phyloP scores from a whole-genome alignment of 1,284 basidiomycete genomes.

The Rhodotorula glutinis region DNA sequence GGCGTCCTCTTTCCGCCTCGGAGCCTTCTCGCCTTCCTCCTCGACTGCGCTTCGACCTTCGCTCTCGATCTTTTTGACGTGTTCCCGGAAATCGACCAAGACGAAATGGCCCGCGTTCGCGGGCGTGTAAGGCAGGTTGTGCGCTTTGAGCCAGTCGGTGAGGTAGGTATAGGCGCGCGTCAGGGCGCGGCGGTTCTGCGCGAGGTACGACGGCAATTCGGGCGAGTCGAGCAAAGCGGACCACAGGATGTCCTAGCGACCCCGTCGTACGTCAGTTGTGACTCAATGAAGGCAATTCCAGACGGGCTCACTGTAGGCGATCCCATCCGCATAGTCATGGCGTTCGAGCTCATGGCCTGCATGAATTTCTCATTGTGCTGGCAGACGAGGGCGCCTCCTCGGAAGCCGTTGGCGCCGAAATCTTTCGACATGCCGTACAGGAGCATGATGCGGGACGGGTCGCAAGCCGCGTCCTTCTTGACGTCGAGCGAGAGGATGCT shows the following conservation, averaged over 20 bases:
- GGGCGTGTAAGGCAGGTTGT: conserved; percentile 30
- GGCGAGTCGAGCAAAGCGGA: conserved; percentile 26
- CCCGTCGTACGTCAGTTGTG: background rate
- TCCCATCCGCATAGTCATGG: conserved; percentile 39
- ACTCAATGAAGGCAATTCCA: no score
- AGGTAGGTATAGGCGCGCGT: conserved; percentile 30
- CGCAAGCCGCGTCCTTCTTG: conserved; percentile 49
- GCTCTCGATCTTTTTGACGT: conserved; percentile 4
- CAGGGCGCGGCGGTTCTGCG: conserved; percentile 24
- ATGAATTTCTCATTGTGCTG: conserved; percentile 50
- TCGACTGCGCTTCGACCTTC: background rate
- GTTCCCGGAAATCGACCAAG: conserved; percentile 31
- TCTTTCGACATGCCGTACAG: conserved; percentile 47
- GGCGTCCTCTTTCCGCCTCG: background rate
- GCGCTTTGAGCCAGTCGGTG: conserved; percentile 30
- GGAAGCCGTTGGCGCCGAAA: conserved; percentile 52
- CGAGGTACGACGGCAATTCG: conserved; percentile 22
- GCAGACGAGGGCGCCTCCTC: conserved; percentile 49
- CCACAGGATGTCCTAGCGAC: conserved; percentile 33
- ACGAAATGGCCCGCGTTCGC: conserved; percentile 38
- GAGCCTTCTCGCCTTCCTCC: background rate
- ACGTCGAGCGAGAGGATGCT: conserved; percentile 51
- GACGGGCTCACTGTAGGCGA: conserved; percentile 27
- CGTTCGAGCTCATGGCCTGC: conserved; percentile 1
- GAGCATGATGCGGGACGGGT: conserved; percentile 49